phyloP scores from a whole-genome alignment of 2,329 filamentous ascomycete genomes.

The Chlorencoelia australis region DNA sequence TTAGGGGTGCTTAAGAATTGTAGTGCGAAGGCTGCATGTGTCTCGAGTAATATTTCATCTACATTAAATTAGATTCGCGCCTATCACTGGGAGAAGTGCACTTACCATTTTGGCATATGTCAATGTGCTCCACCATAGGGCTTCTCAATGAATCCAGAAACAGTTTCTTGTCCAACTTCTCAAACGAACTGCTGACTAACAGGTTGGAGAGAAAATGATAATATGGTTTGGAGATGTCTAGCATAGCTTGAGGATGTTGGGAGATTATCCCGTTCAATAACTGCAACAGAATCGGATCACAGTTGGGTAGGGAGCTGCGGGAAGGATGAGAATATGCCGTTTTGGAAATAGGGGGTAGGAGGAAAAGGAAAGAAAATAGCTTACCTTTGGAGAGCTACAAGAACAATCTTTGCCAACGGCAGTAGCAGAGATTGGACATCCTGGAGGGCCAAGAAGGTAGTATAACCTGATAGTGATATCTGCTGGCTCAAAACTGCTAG shows the following conservation, averaged over 20 bases:
- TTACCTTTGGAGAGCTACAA: constrained; percentile 22
- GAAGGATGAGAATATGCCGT: too few relatives aligned
- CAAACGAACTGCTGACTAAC: constrained; percentile 4
- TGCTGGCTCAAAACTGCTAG: constrained; percentile 32
- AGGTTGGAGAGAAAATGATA: constrained; percentile 23
- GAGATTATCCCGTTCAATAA: constrained; percentile 19
- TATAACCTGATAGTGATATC: constrained; percentile 25
- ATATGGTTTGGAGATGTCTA: constrained; percentile 20
- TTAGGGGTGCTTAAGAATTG: constrained; percentile 25
- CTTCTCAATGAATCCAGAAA: constrained; percentile 18
- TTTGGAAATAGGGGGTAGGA: too few relatives aligned
- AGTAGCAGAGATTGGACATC: constrained; percentile 17
- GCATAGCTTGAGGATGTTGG: constrained; percentile 14
- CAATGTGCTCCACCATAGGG: constrained; percentile 14
- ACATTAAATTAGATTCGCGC: constrained; percentile 1
- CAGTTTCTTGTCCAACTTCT: constrained; percentile 8
- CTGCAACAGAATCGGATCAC: constrained; percentile 12
- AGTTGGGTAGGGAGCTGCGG: constrained; percentile 3
- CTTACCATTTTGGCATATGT: constrained; percentile 10
- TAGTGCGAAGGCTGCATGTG: constrained; percentile 23
- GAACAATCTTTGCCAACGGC: constrained; percentile 16
- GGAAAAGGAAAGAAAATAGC: not conserved
- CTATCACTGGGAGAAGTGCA: too few relatives aligned
- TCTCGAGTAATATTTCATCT: constrained; percentile 14
- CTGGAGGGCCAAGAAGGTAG: constrained; percentile 24